phyloP scores from a whole-genome alignment of 2,329 filamentous ascomycete genomes.

The Cladosporium sp. region DNA sequence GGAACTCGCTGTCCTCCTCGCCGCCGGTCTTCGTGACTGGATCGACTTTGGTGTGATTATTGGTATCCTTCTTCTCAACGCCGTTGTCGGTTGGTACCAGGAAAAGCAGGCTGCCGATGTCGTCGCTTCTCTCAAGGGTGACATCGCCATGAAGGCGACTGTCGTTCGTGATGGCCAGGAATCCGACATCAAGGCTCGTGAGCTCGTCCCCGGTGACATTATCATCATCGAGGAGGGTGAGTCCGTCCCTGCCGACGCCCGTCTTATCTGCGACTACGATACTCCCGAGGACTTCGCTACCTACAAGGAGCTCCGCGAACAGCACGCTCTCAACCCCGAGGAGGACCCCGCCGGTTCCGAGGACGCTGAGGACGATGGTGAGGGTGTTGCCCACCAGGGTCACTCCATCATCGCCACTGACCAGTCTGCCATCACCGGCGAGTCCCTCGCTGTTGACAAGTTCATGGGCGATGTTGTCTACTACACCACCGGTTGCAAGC shows the following conservation, averaged over 20 bases:
- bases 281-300: constrained; percentile 66
- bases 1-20: constrained; percentile 73
- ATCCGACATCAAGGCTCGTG: constrained; percentile 69
- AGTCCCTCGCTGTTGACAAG: constrained; percentile 76
- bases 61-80: constrained; percentile 73
- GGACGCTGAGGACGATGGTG: constrained; percentile 59
- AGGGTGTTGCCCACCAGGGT: constrained; percentile 62
- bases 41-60: constrained; percentile 77
- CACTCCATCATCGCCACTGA: constrained; percentile 70
- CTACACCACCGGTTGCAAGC: constrained; percentile 81
- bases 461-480: constrained; percentile 75
- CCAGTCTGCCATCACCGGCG: constrained; percentile 79
- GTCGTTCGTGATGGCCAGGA: constrained; percentile 68
- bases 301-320: constrained; percentile 63
- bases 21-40: constrained; percentile 73
- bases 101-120: constrained; percentile 79
- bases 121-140: constrained; percentile 72
- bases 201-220: constrained; percentile 75
- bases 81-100: constrained; percentile 76
- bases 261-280: constrained; percentile 72
- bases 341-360: constrained; percentile 61
- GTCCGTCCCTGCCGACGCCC: constrained; percentile 68
- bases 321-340: constrained; percentile 54
- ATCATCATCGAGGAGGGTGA: constrained; percentile 72
- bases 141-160: constrained; percentile 72